These are phyloP conservation scores for Chrysophaeum taylorii DNA, from an alignment of 352 stramenopile species.

Conservation along the genomic window DNA sequence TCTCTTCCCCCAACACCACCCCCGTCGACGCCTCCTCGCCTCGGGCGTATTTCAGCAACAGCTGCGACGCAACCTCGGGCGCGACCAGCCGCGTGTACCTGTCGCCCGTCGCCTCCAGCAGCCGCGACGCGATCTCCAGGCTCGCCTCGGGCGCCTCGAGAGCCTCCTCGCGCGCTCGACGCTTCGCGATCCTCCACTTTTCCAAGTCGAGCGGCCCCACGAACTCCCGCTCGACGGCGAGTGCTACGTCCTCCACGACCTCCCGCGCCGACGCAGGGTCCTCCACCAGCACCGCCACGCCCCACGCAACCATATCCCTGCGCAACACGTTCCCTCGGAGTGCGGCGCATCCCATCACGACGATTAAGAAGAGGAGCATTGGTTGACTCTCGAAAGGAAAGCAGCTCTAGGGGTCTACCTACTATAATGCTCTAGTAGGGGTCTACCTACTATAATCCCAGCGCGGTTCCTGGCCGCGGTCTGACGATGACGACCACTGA, in stretches of 20 bases:
- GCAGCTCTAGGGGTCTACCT: no score
- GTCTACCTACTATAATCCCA: no score
- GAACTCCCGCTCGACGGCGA: background rate
- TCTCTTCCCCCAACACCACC: background rate
- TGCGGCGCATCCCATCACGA: no score
- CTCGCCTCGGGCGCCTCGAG: background rate
- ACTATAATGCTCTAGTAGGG: no score
- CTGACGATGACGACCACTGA: no score
- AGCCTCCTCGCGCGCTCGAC: background rate
- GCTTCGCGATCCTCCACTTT: background rate
- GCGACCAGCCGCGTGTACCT: conserved; percentile 1
- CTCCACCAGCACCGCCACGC: no score
- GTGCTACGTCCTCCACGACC: background rate
- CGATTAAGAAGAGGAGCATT: no score
- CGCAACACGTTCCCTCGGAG: no score
- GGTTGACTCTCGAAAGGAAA: no score
- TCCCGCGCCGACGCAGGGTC: background rate
- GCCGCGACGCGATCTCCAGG: background rate
- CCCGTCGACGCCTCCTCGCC: background rate
- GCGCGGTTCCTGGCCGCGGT: no score
- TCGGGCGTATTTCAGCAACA: background rate
- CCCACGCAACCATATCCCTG: no score
- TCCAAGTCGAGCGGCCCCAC: background rate
- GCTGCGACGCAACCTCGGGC: background rate
- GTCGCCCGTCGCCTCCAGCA: background rate